Conservation (phyloP, 2,329 filamentous ascomycete species). For the Ophiostoma pallidulum region DNA sequence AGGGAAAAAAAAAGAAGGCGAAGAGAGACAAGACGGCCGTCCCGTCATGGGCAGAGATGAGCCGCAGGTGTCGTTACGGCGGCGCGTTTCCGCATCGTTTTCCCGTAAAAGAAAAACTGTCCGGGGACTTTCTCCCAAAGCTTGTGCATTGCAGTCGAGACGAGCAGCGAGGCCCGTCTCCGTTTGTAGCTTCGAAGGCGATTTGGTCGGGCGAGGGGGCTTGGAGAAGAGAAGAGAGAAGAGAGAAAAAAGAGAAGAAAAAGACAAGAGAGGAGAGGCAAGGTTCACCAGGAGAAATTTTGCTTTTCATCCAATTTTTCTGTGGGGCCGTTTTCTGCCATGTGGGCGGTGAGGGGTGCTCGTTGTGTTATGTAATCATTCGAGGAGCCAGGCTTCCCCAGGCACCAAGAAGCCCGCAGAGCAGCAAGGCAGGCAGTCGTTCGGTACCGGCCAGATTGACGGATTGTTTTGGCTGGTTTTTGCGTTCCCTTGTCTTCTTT, state of each 20-base stretch:
- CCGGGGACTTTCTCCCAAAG: slow-evolving; percentile 99
- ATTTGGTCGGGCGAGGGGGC: slow-evolving; percentile 96
- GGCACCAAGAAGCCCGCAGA: neutral
- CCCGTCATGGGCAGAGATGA: slow-evolving; percentile 52
- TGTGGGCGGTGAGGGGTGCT: slow-evolving; percentile 11
- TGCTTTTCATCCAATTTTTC: slow-evolving; percentile 12
- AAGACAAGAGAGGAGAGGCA: neutral
- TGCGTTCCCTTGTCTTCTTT: neutral
- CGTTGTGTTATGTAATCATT: neutral
- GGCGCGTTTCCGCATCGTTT: slow-evolving; percentile 88
- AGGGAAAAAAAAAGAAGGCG: neutral
- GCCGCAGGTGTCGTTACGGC: slow-evolving; percentile 98
- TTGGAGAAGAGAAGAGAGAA: slow-evolving; percentile 32
- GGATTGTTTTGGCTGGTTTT: too few relatives aligned
- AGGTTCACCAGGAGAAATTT: too few relatives aligned
- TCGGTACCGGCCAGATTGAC: too few relatives aligned
- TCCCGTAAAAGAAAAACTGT: slow-evolving; percentile 42
- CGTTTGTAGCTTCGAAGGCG: slow-evolving; percentile 99
- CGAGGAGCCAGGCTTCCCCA: neutral
- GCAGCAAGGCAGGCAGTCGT: too few relatives aligned
- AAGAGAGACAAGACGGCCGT: neutral
- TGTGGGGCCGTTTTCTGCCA: slow-evolving; percentile 10
- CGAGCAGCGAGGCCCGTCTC: slow-evolving; percentile 43
- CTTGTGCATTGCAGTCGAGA: slow-evolving; percentile 32
- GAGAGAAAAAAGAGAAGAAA: slow-evolving; percentile 13